Base-by-base conservation (phyloP, 2,329 filamentous ascomycete genomes). In the Curvularia sp. region DNA sequence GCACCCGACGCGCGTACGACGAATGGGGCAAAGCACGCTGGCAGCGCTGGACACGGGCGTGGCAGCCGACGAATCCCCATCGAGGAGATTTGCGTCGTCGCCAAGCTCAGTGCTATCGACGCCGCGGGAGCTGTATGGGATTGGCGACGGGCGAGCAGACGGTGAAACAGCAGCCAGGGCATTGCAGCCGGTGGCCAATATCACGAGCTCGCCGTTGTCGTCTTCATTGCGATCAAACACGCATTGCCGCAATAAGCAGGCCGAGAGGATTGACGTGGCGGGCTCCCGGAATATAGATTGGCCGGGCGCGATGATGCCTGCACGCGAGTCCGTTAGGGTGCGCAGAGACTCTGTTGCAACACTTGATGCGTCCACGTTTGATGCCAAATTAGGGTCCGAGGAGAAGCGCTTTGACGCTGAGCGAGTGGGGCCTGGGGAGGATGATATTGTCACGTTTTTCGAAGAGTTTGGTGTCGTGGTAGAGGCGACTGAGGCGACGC, bases 401-500 rank as follows among this genome's bases (percentile, higher is more conserved):
- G 58, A 54, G 26, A 65, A 59, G 58, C 65, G 65, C 24, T 60
- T 61, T 6, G 12, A n/a, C 41, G 72, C 71, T 12, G 71, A 76
- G 49, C 38, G 66, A 42, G 51, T 65, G 24, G 65, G 61, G 5
- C 61, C 77, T 18, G 79, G 12, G 15, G 41, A 43, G 41, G 41
- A 82, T 22, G 73, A 77, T 28, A 71, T 80, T n/a, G 76, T 77
- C 48, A 72, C 73, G 42, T 81, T 76, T 66, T 80, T 82, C 49
- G 72, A 77, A 22, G 71, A 70, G 3, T 75, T 80, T 47, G 75
- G 74, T 13, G 69, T 79, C n/a, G 69, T 72, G 7, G 66, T 67
- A 5, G 49, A 65, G 30, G 58, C 67, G 12, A 69, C 71, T 6
- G 71, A 75, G 39, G 63, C 61, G 18, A 70, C 67, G 24, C 42